Evolutionary conservation across 148 eudicot species (phyloP).

Genomic region (Chenopodium album): DNA sequence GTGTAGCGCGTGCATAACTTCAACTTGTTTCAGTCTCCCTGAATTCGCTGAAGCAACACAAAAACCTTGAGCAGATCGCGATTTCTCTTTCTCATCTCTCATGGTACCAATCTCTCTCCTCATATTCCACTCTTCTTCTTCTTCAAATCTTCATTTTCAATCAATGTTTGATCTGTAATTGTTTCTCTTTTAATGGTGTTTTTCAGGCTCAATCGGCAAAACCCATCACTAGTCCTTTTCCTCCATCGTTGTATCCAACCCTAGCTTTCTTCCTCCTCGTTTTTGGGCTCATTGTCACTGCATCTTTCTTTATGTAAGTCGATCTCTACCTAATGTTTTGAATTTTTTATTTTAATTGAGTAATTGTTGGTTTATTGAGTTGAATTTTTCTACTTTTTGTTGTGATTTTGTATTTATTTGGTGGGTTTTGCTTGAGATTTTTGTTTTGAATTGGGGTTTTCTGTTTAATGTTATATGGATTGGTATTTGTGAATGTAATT

Average conservation of each 20-base stretch:
- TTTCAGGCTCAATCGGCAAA: slow-evolving; percentile 59
- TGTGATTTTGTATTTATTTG: background rate
- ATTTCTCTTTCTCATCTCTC: background rate
- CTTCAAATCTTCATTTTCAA: background rate
- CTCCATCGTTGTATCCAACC: slow-evolving; percentile 66
- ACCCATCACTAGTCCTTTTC: slow-evolving; percentile 76
- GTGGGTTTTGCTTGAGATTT: no score
- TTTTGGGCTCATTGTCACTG: slow-evolving; percentile 68
- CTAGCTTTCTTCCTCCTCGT: slow-evolving; percentile 71
- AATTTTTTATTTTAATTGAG: background rate
- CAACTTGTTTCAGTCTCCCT: background rate
- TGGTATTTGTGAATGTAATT: background rate
- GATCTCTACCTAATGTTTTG: slow-evolving; percentile 3
- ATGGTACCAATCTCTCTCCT: slow-evolving; percentile 9
- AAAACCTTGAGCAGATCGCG: background rate
- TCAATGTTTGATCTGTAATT: slow-evolving; percentile 13
- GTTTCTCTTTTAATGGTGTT: background rate
- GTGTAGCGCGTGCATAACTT: background rate
- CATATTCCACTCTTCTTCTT: background rate
- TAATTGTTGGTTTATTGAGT: background rate
- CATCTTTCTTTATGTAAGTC: slow-evolving; percentile 87
- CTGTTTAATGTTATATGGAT: no score
- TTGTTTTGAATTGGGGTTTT: background rate
- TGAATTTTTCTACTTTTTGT: background rate
- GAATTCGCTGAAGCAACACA: background rate